Base-by-base conservation (phyloP, 2,329 filamentous ascomycete genomes). In the Colletotrichum liaoningense region DNA sequence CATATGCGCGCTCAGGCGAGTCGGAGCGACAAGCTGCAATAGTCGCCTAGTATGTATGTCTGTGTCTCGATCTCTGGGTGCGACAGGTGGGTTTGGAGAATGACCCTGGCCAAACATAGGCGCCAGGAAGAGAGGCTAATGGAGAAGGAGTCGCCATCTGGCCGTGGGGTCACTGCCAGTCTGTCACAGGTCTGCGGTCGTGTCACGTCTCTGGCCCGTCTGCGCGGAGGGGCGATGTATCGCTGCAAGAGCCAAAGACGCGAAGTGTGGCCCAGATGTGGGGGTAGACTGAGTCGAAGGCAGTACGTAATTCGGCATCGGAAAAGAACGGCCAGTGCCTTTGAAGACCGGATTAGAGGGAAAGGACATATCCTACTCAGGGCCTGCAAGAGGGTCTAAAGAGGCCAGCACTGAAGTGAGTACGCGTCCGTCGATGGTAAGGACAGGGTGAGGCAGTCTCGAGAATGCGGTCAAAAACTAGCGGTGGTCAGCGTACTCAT, bases 281-380 rank as follows among this genome's bases (percentile, higher is more conserved):
- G 64, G 69, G 69, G 64, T 65, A n/a, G 24, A 55, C 65, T 63
- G 64, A 72, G 69, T 68, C 49, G 64, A 72, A 62, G 26, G 16
- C 14, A 63, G 42, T 63, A 63, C 64, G 52, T 72, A 68, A 63
- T 49, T 52, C 49, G 12, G 35, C 26, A 66, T 63, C 46, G 46
- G 14, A 56, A 49, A 56, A 62, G 55, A 59, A 49, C 30, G 46
- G 54, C 54, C 42, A 49, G 19, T 11, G 19, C 19, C 42, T 9
- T 22, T 9, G 42, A 22, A 49, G 19, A 49, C 42, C 19, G 19
- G 42, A 8, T 19, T 49, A 49, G 42, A 49, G 9, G 19, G 42
- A 49, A 49, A 49, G 7, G 19, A 49, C 6, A 49, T 49, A 22
- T 22, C 7, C 16, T 8, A 49, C 19, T 19, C 8, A 49, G 8